These are phyloP conservation scores for Tillandsia leiboldiana DNA, from an alignment of 176 grass and related monocot genomes.

Conservation along the genomic window DNA sequence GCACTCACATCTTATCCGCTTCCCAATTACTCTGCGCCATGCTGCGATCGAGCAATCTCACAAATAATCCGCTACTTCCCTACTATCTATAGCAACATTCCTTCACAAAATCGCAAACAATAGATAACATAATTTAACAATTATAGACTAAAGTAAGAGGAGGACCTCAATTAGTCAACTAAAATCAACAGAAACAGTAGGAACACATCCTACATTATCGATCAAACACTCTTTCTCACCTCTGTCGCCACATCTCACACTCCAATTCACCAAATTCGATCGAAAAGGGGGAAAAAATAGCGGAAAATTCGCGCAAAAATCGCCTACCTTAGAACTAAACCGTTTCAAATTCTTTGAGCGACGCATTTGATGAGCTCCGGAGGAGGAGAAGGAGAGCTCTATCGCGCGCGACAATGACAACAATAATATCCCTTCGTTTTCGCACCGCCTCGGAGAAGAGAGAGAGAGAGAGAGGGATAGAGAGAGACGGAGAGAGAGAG, in stretches of 20 bases:
- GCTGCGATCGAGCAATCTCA: slow-evolving; percentile 11
- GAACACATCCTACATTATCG: slow-evolving; percentile 69
- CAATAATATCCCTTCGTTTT: not conserved
- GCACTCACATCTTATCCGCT: slow-evolving; percentile 91
- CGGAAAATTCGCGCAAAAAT: not conserved
- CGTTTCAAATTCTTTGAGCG: not conserved
- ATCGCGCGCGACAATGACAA: slow-evolving; percentile 7
- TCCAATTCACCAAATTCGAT: slow-evolving; percentile 5
- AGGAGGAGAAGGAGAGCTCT: slow-evolving; percentile 5
- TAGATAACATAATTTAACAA: not conserved
- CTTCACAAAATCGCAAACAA: not conserved
- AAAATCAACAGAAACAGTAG: slow-evolving; percentile 8
- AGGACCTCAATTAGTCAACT: not conserved
- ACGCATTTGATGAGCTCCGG: slow-evolving; percentile 30
- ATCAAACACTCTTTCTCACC: not conserved
- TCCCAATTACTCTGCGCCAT: slow-evolving; percentile 99
- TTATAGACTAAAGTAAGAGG: not conserved
- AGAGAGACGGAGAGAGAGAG: not conserved
- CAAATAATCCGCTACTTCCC: not conserved
- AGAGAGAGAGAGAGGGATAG: not conserved
- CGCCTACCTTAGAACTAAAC: not conserved
- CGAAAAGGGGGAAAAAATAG: not conserved
- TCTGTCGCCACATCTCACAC: not conserved
- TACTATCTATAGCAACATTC: not conserved
- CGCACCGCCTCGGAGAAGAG: not conserved